A percentile compares a stretch with the other conserved stretches of the same genome.
Conservation (phyloP, 768 basidiomycete genomes). For the Suillus ampliporus region DNA sequence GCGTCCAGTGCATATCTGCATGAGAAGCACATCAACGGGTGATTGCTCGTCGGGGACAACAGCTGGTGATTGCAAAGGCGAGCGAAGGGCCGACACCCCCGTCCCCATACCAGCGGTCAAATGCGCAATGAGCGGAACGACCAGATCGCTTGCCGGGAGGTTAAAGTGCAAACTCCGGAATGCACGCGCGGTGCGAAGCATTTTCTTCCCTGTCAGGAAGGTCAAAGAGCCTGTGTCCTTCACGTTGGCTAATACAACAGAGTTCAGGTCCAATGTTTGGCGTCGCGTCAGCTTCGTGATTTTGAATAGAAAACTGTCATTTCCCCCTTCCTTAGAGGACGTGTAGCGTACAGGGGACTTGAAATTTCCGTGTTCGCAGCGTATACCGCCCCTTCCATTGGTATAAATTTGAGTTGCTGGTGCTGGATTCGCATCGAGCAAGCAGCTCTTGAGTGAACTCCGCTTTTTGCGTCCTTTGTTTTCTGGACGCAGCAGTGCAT, state of each 20-base stretch:
- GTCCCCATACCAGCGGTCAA: not conserved
- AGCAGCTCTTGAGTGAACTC: slow-evolving; percentile 1
- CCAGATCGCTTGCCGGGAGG: not conserved
- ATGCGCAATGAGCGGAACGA: not conserved
- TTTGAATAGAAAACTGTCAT: slow-evolving; percentile 35
- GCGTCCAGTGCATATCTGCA: slow-evolving; percentile 11
- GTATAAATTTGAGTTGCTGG: slow-evolving; percentile 1
- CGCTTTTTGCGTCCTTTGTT: too few species aligned
- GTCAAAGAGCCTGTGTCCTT: slow-evolving; percentile 7
- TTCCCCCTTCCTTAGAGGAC: slow-evolving; percentile 8
- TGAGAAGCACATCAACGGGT: slow-evolving; percentile 9
- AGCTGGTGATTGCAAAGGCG: not conserved
- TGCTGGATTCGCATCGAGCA: slow-evolving; percentile 6
- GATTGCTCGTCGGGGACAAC: not conserved
- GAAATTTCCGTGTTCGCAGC: not conserved
- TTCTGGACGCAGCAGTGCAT: slow-evolving; percentile 20
- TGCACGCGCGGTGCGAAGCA: slow-evolving; percentile 11
- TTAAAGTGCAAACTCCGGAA: slow-evolving; percentile 4
- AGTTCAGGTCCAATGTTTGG: slow-evolving; percentile 13
- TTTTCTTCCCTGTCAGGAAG: slow-evolving; percentile 9
- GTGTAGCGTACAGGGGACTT: not conserved
- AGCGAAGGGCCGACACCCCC: not conserved
- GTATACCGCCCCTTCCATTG: not conserved
- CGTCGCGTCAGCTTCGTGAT: slow-evolving; percentile 32
- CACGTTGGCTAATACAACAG: slow-evolving; percentile 11